Conservation (phyloP, 139 green algal species). For the Chlorella sp. region DNA sequence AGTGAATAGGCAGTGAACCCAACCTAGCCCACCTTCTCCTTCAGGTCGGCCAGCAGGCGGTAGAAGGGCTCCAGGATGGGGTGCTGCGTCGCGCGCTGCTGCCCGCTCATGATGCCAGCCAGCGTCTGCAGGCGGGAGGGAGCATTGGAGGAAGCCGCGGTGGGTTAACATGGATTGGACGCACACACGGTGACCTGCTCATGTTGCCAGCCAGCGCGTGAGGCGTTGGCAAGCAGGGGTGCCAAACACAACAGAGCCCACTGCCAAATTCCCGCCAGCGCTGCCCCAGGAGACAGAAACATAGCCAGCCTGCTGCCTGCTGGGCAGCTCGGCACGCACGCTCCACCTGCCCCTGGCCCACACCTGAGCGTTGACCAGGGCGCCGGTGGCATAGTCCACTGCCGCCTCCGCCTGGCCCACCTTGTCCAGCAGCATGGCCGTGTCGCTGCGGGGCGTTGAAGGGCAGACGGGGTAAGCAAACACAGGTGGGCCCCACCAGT, state of each 20-base stretch:
- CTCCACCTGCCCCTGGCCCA: neutral
- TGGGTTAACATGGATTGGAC: no score
- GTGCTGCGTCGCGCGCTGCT: neutral
- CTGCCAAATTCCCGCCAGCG: no score
- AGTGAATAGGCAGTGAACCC: neutral
- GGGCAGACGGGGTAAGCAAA: neutral
- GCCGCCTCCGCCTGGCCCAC: constrained; percentile 33
- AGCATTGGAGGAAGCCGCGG: neutral
- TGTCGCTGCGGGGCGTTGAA: constrained; percentile 23
- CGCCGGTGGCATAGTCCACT: constrained; percentile 45
- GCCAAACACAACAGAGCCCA: no score
- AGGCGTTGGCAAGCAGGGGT: no score
- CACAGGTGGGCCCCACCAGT: no score
- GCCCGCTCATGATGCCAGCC: constrained; percentile 2
- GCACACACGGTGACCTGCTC: no score
- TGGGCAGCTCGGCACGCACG: no score
- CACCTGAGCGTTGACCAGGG: constrained; percentile 44
- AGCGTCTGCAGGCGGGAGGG: constrained; percentile 30
- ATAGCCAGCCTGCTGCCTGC: no score
- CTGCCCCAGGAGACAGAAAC: neutral
- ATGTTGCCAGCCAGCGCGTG: no score
- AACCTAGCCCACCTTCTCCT: constrained; percentile 24
- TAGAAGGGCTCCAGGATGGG: constrained; percentile 47
- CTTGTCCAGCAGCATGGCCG: constrained; percentile 39
- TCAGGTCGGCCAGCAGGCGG: constrained; percentile 37